Percentiles rank a stretch among this genome's conserved stretches.
These are phyloP conservation scores for Clausena lansium DNA, from an alignment of 345 rosid species.

Conservation along the genomic window DNA sequence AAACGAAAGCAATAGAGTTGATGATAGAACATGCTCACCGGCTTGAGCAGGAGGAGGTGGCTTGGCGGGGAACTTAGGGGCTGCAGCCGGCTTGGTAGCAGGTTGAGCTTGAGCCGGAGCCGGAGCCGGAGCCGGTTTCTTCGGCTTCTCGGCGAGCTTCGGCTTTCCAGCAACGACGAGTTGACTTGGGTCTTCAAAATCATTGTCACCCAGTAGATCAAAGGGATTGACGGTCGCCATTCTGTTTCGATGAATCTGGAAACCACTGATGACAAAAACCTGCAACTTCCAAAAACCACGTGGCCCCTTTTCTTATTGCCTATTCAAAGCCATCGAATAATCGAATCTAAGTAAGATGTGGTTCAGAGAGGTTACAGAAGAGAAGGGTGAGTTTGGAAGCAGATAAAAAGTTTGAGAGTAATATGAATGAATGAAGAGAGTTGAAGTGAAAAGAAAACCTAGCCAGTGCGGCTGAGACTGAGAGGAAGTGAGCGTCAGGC, in stretches of 20 bases:
- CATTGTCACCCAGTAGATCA: slow-evolving; percentile 76
- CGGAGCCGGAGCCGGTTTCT: slow-evolving; percentile 47
- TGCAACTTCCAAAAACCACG: slow-evolving; percentile 2
- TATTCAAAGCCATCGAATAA: slow-evolving; percentile 34
- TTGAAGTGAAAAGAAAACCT: slow-evolving; percentile 35
- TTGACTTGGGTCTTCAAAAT: slow-evolving; percentile 75
- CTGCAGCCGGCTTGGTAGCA: slow-evolving; percentile 27
- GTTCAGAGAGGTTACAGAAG: neutral
- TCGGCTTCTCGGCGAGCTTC: slow-evolving; percentile 55
- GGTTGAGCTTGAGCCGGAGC: slow-evolving; percentile 41
- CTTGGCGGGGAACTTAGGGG: slow-evolving; percentile 78
- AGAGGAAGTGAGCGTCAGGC: slow-evolving; percentile 14
- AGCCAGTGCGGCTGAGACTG: slow-evolving; percentile 42
- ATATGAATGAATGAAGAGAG: neutral
- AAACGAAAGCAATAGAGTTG: neutral
- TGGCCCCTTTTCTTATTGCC: slow-evolving; percentile 24
- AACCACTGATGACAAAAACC: slow-evolving; percentile 10
- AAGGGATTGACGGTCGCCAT: slow-evolving; percentile 95
- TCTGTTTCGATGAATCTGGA: slow-evolving; percentile 18
- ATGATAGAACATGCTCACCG: slow-evolving; percentile 40
- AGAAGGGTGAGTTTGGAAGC: slow-evolving; percentile 8
- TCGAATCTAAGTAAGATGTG: slow-evolving; percentile 1
- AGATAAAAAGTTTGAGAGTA: neutral
- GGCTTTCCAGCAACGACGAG: slow-evolving; percentile 46
- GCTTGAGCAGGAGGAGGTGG: slow-evolving; percentile 81